These are phyloP conservation scores for Diutina catenulata DNA, from an alignment of 1,139 yeast species.

Conservation along the genomic window DNA sequence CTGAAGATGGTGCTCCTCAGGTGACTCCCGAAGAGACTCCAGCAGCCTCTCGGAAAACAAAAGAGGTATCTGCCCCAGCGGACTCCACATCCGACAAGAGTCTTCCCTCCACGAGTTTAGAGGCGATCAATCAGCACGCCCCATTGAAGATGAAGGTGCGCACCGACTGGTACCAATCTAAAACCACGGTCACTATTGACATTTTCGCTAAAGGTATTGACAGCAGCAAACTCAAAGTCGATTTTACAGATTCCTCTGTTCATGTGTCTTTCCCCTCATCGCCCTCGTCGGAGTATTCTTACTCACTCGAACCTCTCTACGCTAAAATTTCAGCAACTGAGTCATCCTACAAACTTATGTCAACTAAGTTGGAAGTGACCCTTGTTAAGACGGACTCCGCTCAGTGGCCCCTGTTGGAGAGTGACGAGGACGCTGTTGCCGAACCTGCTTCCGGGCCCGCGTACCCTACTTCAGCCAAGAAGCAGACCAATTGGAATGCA, in stretches of 20 bases:
- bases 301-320: slow-evolving; percentile 38
- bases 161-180: slow-evolving; percentile 74
- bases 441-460: slow-evolving; percentile 12
- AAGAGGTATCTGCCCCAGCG: not conserved
- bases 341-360: slow-evolving; percentile 41
- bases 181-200: slow-evolving; percentile 47
- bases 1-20: not conserved
- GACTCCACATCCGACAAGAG: not conserved
- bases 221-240: slow-evolving; percentile 25
- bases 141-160: slow-evolving; percentile 37
- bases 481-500: slow-evolving; percentile 62
- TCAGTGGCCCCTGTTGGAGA: slow-evolving; percentile 38
- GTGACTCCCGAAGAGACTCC: not conserved
- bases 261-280: slow-evolving; percentile 35
- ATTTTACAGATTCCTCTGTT: slow-evolving; percentile 21
- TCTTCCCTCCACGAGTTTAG: slow-evolving; percentile 17
- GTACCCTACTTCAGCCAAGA: slow-evolving; percentile 56
- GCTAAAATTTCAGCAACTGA: slow-evolving; percentile 35
- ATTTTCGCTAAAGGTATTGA: slow-evolving; percentile 62
- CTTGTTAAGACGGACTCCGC: slow-evolving; percentile 23
- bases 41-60: not conserved
- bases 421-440: slow-evolving; percentile 8
- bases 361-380: slow-evolving; percentile 65
- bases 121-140: slow-evolving; percentile 26
- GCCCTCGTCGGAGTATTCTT: slow-evolving; percentile 33